These are phyloP conservation scores for Lagerstroemia speciosa DNA, from an alignment of 345 rosid genomes.

Conservation along the genomic window DNA sequence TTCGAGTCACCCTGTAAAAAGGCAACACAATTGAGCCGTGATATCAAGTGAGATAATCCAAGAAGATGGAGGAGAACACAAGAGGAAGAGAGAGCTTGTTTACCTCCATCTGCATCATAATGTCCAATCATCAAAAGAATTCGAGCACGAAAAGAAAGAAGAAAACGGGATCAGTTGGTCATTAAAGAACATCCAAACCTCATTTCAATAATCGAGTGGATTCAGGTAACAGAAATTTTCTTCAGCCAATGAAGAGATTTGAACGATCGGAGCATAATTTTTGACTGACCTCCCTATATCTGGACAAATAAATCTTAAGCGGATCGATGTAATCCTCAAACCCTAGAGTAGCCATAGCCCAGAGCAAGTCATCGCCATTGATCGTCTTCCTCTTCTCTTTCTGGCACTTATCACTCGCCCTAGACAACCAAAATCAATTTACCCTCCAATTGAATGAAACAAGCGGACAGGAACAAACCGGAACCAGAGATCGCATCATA, in stretches of 20 bases:
- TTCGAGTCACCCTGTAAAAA: conserved; percentile 69
- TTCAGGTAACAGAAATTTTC: neutral
- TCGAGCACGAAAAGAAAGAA: neutral
- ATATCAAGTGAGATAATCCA: neutral
- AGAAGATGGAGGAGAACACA: conserved; percentile 7
- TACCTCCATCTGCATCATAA: conserved; percentile 77
- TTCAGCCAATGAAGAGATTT: neutral
- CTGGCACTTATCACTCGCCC: conserved; percentile 98
- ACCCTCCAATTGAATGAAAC: neutral
- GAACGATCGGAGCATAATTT: neutral
- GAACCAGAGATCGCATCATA: conserved; percentile 8
- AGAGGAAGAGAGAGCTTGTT: conserved; percentile 11
- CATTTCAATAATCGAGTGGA: neutral
- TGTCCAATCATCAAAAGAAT: conserved; percentile 10
- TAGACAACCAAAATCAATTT: conserved; percentile 18
- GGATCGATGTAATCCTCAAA: conserved; percentile 97
- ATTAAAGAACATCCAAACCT: neutral
- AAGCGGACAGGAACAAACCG: neutral
- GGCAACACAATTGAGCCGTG: conserved; percentile 3
- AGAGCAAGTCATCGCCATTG: conserved; percentile 90
- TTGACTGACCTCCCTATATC: conserved; percentile 68
- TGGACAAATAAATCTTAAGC: conserved; percentile 58
- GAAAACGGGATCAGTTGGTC: neutral
- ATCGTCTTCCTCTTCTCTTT: conserved; percentile 95
- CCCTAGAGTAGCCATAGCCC: conserved; percentile 97